These are phyloP conservation scores for Blastobotrys illinoisensis DNA, from an alignment of 1,139 yeast genomes.

Conservation along the genomic window DNA sequence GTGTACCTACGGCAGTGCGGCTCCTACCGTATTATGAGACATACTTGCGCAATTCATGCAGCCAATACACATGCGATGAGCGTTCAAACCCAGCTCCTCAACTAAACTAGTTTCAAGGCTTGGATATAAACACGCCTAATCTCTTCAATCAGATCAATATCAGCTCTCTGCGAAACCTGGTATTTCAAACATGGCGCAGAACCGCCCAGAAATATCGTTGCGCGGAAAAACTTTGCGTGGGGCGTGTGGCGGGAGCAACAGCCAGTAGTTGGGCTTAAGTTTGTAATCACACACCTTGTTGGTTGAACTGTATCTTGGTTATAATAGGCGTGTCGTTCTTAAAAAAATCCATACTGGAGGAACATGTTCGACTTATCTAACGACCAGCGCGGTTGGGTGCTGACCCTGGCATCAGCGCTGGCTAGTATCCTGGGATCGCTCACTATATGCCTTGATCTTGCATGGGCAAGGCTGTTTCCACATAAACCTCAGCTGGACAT, in stretches of 20 bases:
- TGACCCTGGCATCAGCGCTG: conserved; percentile 50
- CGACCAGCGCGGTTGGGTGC: conserved; percentile 48
- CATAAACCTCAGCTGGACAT: conserved; percentile 40
- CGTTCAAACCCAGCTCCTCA: not conserved
- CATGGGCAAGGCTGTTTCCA: conserved; percentile 38
- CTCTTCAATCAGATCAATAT: too few species aligned
- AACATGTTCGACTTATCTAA: conserved; percentile 11
- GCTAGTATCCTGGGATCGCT: conserved; percentile 58
- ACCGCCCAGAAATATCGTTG: too few species aligned
- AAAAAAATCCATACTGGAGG: not conserved
- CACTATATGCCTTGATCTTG: conserved; percentile 42
- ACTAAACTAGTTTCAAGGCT: not conserved
- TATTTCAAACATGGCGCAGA: too few species aligned
- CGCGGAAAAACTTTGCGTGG: not conserved
- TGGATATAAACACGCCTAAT: too few species aligned
- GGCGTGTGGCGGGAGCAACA: not conserved
- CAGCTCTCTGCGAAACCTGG: too few species aligned
- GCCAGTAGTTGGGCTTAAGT: not conserved
- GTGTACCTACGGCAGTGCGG: too few species aligned
- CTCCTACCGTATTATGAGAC: not conserved
- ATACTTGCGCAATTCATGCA: not conserved
- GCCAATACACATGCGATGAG: not conserved
- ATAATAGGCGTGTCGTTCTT: not conserved
- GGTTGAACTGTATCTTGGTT: not conserved
- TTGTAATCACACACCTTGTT: not conserved